Base-by-base conservation (phyloP, 208 protist genomes). In the Acanthamoeba sp. region DNA sequence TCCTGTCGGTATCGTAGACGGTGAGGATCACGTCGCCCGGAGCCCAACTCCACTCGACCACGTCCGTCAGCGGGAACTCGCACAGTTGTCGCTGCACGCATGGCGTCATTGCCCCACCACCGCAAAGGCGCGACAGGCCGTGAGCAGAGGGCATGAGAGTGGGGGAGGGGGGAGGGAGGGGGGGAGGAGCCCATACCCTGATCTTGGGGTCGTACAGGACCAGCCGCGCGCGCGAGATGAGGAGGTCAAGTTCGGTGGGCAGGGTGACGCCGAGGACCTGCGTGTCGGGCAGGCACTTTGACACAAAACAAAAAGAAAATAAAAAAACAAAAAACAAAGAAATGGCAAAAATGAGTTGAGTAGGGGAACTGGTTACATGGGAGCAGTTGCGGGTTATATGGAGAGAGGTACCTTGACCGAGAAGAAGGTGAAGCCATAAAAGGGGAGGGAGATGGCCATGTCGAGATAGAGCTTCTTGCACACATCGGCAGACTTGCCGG, bases 391-490 rank as follows among this genome's bases (percentile, higher is more conserved):
- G n/a, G n/a, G n/a, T n/a, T n/a, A n/a, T n/a, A n/a, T n/a, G n/a
- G 42, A 22, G 34, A 14, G 1, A 7, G 36, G 42, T 52, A 55
- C 64, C n/a, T 42, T 36, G 34, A 45, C 76, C 0, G 76, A 55
- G 64, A 85, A 85, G 42, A 42, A 45, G 27, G 36, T 85, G 76
- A 32, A 57, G 76, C 76, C 76, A 27, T 85, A 85, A 24, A 42
- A 85, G 36, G 36, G 76, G 1, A 85, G 76, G 22, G n/a, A n/a
- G 34, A 45, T 45, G 34, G 76, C 76, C 42, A 55, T 55, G 7
- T 45, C 76, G 10, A 85, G 76, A 27, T 57, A 85, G 27, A 57
- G 42, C 36, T 85, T 85, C 34, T 85, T 55, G 45, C 76, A 85
- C n/a, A 16, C 38, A 0, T 42, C 38, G 6, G 22, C 34, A 7